These are phyloP conservation scores for Trypanosoma melophagium DNA, from an alignment of 208 protist species.

Conservation along the genomic window DNA sequence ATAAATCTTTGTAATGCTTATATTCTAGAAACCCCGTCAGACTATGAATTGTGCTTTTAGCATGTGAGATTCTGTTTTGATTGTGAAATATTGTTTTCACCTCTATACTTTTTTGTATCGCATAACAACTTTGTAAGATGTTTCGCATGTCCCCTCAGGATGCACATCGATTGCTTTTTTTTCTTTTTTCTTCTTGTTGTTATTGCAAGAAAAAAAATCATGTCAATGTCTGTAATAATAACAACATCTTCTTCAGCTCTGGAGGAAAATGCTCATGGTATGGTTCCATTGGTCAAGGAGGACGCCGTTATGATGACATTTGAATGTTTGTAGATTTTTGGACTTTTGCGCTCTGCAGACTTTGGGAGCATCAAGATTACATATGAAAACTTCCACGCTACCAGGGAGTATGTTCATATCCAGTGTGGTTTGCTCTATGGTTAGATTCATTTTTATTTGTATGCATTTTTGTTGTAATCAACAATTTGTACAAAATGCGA, in stretches of 20 bases:
- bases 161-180: not conserved
- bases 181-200: too few species aligned
- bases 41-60: slow-evolving; percentile 8
- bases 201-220: not conserved
- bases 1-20: not conserved
- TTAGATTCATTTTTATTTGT: too few species aligned
- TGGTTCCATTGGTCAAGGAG: not conserved
- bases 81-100: not conserved
- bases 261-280: not conserved
- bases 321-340: not conserved
- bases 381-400: not conserved
- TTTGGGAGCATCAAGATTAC: not conserved
- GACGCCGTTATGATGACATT: not conserved
- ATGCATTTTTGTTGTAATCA: too few species aligned
- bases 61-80: not conserved
- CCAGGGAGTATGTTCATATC: not conserved
- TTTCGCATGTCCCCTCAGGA: not conserved
- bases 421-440: not conserved
- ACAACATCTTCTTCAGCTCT: not conserved
- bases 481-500: too few species aligned
- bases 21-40: not conserved
- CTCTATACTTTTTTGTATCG: slow-evolving; percentile 1
- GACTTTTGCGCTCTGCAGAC: not conserved
- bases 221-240: not conserved
- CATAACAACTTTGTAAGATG: not conserved